Evolutionary conservation across 768 basidiomycete genomes (phyloP).

Genomic region (Psilocybe azurescens): DNA sequence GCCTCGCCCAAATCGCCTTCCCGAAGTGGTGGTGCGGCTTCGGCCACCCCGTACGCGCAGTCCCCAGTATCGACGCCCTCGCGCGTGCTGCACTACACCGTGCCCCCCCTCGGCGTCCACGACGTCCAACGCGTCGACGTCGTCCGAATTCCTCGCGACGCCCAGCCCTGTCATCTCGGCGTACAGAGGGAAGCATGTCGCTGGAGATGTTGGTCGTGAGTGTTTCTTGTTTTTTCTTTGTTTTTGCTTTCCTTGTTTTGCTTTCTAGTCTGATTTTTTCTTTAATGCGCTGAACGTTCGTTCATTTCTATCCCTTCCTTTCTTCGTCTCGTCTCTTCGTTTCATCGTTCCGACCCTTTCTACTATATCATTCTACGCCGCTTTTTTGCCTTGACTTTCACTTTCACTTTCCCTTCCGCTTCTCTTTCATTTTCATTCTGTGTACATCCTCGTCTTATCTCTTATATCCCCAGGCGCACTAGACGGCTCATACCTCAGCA

Average conservation of each 20-base stretch:
- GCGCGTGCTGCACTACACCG: conserved; percentile 40
- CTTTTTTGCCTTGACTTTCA: neutral
- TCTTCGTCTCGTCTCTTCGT: neutral
- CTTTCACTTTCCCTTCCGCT: too few relatives aligned
- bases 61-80: conserved; percentile 50
- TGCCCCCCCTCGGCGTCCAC: conserved; percentile 35
- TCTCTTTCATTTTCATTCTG: too few relatives aligned
- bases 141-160: conserved; percentile 36
- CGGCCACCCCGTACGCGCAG: conserved; percentile 30
- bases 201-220: conserved; percentile 44
- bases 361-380: too few relatives aligned
- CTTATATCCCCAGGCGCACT: neutral
- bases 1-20: neutral
- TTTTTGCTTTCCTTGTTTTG: neutral
- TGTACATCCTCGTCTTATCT: neutral
- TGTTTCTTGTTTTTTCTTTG: neutral
- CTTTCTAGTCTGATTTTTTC: too few relatives aligned
- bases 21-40: neutral
- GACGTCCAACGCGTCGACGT: conserved; percentile 29
- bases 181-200: conserved; percentile 45
- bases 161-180: conserved; percentile 50
- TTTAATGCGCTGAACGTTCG: too few relatives aligned
- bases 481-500: neutral
- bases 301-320: neutral
- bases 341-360: neutral